Base-by-base conservation (phyloP, 2,329 filamentous ascomycete species). In the Podosphaera xanthii region DNA sequence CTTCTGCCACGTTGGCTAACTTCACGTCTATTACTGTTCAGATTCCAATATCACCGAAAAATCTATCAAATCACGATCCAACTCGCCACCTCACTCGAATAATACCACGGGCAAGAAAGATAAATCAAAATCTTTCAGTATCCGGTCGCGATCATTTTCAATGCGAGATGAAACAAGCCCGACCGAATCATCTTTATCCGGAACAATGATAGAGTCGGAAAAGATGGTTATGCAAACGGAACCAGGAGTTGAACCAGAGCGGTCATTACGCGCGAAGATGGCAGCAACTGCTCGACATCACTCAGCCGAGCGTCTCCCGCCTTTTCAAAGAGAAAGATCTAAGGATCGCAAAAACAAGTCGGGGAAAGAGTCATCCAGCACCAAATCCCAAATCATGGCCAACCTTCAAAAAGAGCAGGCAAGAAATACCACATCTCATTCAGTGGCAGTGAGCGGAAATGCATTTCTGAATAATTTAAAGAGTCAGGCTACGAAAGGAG, bases 401-500 rank as follows among this genome's bases (percentile, higher is more conserved):
- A 62, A 64, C 7, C 58, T 58, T 50, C 34, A 44, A 22, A 79
- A 57, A 42, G 63, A 64, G 35, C 61, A 61, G 56, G 31, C 58
- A 12, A 62, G 59, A 49, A 59, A 46, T 42, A 36, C 42, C 42
- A 38, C 58, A 35, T 57, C 58, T n/a, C 52, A 58, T 4, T 31
- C 33, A 30, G 42, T 38, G 10, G 81, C 84, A 54, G 81, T 77
- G 55, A 75, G 73, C 50, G 81, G 82, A 14, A 74, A 76, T 58
- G 76, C 77, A 1, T 81, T 92, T 59, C 79, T 92, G 67, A 85
- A 78, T 63, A 87, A 84, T 60, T 72, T 92, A 53, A 86, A 84
- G 64, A 83, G 78, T 64, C 82, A 83, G 4, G 83, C 83, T 22
- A 84, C 79, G 57, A 84, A 83, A 65, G 85, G 86, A 59, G 87